These are phyloP conservation scores for Komagataella mondaviorum DNA, from an alignment of 805 yeast genomes.

Conservation along the genomic window DNA sequence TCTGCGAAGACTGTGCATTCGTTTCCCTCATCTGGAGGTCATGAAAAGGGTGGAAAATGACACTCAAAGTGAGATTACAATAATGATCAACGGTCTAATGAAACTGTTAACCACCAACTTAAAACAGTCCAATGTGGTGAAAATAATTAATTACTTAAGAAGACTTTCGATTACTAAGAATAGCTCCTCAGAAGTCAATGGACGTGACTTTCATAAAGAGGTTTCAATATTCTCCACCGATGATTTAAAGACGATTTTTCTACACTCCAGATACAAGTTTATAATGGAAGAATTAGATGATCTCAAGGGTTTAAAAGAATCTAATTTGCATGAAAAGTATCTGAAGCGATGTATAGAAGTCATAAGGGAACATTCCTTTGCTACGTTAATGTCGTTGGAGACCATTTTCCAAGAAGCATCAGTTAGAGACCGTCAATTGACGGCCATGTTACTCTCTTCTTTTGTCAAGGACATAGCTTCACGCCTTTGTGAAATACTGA, in stretches of 20 bases:
- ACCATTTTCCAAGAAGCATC: slow-evolving; percentile 35
- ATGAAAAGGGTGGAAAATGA: slow-evolving; percentile 35
- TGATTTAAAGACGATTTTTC: slow-evolving; percentile 39
- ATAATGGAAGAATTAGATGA: slow-evolving; percentile 47
- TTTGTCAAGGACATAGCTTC: slow-evolving; percentile 21
- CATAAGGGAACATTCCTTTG: slow-evolving; percentile 71
- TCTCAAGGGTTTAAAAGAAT: slow-evolving; percentile 39
- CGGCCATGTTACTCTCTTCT: slow-evolving; percentile 20
- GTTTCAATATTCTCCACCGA: slow-evolving; percentile 10
- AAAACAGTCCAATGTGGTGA: slow-evolving; percentile 66
- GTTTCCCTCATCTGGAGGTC: slow-evolving; percentile 50
- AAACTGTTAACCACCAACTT: slow-evolving; percentile 60
- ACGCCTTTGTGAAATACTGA: slow-evolving; percentile 17
- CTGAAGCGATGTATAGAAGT: slow-evolving; percentile 74
- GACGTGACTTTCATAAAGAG: slow-evolving; percentile 12
- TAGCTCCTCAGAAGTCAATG: slow-evolving; percentile 3
- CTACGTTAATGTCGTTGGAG: slow-evolving; percentile 51
- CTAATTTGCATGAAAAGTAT: slow-evolving; percentile 41
- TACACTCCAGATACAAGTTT: slow-evolving; percentile 58
- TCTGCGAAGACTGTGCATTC: slow-evolving; percentile 49
- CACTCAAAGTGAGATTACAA: slow-evolving; percentile 39
- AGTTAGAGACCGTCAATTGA: slow-evolving; percentile 5
- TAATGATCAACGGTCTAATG: slow-evolving; percentile 58
- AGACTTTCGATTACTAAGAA: slow-evolving; percentile 42
- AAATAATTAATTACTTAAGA: slow-evolving; percentile 63